phyloP scores from a whole-genome alignment of 257 asterid species.

The Nicotiana obtusifolia region DNA sequence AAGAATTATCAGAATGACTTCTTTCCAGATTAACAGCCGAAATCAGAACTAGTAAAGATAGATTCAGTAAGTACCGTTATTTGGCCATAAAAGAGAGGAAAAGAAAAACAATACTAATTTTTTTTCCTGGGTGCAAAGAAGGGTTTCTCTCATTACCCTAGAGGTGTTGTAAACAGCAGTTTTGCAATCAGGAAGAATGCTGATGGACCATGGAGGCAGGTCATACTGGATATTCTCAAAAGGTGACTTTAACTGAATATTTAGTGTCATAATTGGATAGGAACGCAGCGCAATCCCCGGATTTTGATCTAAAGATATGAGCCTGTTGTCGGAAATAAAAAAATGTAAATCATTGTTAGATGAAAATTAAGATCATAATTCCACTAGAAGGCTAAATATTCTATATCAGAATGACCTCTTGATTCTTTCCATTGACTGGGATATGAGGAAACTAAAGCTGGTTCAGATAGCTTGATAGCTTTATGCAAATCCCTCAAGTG shows the following conservation, averaged over 20 bases:
- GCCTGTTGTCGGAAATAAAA: slow-evolving; percentile 27
- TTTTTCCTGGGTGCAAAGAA: background rate
- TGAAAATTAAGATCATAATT: too few relatives aligned
- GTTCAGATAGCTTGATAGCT: too few relatives aligned
- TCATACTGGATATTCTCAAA: slow-evolving; percentile 49
- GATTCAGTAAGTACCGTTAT: background rate
- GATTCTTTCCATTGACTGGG: too few relatives aligned
- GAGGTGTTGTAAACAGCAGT: slow-evolving; percentile 76
- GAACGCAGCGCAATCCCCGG: slow-evolving; percentile 77
- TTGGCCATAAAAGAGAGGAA: background rate
- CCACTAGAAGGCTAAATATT: background rate
- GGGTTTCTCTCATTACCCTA: slow-evolving; percentile 33
- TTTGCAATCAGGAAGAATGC: slow-evolving; percentile 87
- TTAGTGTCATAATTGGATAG: slow-evolving; percentile 67
- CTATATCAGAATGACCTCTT: too few relatives aligned
- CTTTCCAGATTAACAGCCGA: background rate
- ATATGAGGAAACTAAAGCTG: too few relatives aligned
- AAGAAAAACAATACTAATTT: background rate
- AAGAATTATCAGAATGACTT: background rate
- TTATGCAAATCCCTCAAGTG: too few relatives aligned
- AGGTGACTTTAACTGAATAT: slow-evolving; percentile 45
- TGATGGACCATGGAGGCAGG: slow-evolving; percentile 88
- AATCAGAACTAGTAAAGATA: background rate
- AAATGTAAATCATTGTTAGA: too few relatives aligned
- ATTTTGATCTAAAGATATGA: slow-evolving; percentile 52